Evolutionary conservation across 805 yeast species (phyloP), one percentile per base, ranked within the genome.

Genomic region (Nakazawaea wickerhamii): DNA sequence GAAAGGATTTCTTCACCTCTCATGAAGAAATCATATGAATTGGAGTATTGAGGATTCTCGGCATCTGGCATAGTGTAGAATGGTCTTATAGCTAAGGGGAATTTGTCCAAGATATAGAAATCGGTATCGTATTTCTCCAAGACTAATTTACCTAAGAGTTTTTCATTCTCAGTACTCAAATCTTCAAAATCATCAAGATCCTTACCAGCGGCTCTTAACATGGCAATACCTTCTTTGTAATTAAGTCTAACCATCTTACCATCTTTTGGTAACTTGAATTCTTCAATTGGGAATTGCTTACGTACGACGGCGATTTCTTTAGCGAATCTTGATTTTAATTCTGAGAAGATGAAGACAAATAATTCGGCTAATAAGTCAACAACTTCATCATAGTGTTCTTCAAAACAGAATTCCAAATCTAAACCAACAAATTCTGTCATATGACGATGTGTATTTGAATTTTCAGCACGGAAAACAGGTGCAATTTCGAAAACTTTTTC

Each of bases 41-140:
- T 93, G 50, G 98, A 90, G 71, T 90, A 90, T 55, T 83, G 75
- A 50, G 95, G 79, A 68, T 93, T 90, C 58, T 79, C 83, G 15
- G 98, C 75, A 63, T 89, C 96, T 49, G 99, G 98, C 99, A 93
- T 93, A 38, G 99, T 93, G 77, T 93, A 93, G 78, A 93, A 93
- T 45, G 99, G 99, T 74, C 99, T 83, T 43, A 90, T 78, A 23
- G 87, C 93, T 60, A 89, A 74, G 57, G 99, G 99, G 86, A 93
- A 93, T 67, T 93, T 93, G 75, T 93, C 99, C 67, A 93, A 79
- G 58, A 93, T 86, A 72, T 90, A 93, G 76, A 93, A 93, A 70
- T 93, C 99, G 43, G 99, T 93, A 68, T 90, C 87, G 68, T 90
- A 91, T 68, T 90, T 83, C 47, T 89, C 97, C 61, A 90, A 81